Base-by-base conservation (phyloP, 177 flowering plant species). In the Vitis hybrid region DNA sequence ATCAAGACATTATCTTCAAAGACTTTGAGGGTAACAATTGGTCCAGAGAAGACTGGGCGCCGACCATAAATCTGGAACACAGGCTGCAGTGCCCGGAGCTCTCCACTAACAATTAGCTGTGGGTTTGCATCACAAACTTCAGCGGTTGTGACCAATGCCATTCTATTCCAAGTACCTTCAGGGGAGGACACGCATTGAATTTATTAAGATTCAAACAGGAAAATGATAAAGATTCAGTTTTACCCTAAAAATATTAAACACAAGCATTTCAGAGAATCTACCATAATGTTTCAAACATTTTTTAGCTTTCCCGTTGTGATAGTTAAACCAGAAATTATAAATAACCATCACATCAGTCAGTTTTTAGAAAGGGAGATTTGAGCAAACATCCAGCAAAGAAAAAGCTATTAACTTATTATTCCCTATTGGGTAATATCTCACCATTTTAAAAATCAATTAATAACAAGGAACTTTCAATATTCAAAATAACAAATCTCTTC, bases 131-230 rank as follows among this genome's bases (percentile, higher is more conserved):
- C 85, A 63, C 85, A 82, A 32, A 78, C 79, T 69, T 82, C 83
- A 24, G 85, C 85, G n/a, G 85, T 82, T 17, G 85, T 78, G 7
- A 80, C 80, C 73, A 80, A 65, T 0, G 85, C 83, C 85, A 82
- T 82, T n/a, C 21, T 63, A 21, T 17, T 64, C 57, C 55, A 48
- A 63, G 63, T 30, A 65, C 74, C 74, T 59, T 70, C 51, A 30
- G 11, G 61, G 50, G 49, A 13, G 53, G 11, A 55, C 55, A 49
- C 20, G 0, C 56, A 64, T 11, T 46, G 15, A n/a, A 49, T 17
- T 14, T 67, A 35, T 32, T 32, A 14, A 67, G 58, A 12, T 9
- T 18, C 32, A 65, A n/a, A 55, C 3, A 55, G 50, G 48, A 21
- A 50, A 56, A 54, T 54, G 15, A 54, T 6, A 54, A 15, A 54